phyloP scores from a whole-genome alignment of 768 basidiomycete genomes.

The Phylloporus sp. region DNA sequence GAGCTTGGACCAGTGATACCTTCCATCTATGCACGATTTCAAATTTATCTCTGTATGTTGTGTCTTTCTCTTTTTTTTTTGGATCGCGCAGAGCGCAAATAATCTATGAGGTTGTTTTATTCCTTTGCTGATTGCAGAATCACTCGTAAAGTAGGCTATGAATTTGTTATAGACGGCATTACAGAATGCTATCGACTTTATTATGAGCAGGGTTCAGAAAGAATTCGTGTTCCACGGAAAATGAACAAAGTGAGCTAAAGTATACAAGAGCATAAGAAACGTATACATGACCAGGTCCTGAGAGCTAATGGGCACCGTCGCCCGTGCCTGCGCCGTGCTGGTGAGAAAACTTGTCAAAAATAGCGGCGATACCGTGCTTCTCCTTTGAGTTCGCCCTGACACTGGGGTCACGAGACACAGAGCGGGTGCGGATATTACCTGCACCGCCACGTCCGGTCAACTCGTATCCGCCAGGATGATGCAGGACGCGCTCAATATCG shows the following conservation, averaged over 20 bases:
- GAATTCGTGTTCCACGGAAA: background rate
- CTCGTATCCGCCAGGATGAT: conserved; percentile 30
- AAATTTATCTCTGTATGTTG: background rate
- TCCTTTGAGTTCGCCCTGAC: conserved; percentile 26
- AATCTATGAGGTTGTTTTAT: conserved; percentile 1
- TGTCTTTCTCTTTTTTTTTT: conserved; percentile 8
- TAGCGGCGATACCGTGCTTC: conserved; percentile 28
- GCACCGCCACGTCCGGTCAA: conserved; percentile 57
- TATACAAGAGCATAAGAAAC: background rate
- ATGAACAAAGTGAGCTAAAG: background rate
- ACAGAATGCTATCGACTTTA: background rate
- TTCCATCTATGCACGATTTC: background rate
- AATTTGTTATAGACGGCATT: background rate
- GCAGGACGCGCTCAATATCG: conserved; percentile 31
- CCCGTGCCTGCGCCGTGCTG: conserved; percentile 2
- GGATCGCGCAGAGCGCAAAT: conserved; percentile 12
- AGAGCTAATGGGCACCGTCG: background rate
- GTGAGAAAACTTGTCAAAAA: conserved; percentile 30
- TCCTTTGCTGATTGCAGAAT: background rate
- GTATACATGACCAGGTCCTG: background rate
- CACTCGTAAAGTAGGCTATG: background rate
- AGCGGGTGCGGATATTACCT: conserved; percentile 54
- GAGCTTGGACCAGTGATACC: conserved; percentile 19
- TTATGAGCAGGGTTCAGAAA: background rate
- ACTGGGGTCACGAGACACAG: conserved; percentile 28